Evolutionary conservation across 768 basidiomycete genomes (phyloP).

Genomic region (Tulasnella sp.): DNA sequence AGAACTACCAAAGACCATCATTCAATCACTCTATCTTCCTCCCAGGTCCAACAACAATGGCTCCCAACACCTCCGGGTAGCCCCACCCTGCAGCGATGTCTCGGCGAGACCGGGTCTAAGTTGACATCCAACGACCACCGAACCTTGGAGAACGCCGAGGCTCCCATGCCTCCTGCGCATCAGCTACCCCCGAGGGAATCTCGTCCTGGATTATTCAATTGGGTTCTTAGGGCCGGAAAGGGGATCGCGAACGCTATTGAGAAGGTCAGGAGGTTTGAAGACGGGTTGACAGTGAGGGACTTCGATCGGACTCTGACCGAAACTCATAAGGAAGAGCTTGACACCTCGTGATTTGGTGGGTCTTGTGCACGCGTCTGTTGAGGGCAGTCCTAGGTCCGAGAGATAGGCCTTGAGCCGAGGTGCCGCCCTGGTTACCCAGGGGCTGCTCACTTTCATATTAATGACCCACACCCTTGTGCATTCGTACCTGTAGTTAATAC

Average conservation of each 20-base stretch:
- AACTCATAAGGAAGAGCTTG: background rate
- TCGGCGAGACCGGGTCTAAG: background rate
- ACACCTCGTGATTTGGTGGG: background rate
- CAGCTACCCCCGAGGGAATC: background rate
- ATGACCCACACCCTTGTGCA: background rate
- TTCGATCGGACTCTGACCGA: background rate
- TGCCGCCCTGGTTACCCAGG: background rate
- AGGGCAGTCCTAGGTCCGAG: background rate
- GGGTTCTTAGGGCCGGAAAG: background rate
- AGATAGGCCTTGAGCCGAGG: background rate
- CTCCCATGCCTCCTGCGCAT: background rate
- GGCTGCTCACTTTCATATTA: background rate
- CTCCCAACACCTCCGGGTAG: background rate
- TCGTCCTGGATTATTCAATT: background rate
- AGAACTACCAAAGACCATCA: background rate
- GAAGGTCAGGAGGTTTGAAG: background rate
- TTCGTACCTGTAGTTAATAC: background rate
- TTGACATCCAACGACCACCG: background rate
- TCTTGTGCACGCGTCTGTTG: background rate
- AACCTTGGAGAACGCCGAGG: background rate
- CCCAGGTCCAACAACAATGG: background rate
- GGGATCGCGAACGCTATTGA: background rate
- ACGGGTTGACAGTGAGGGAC: background rate
- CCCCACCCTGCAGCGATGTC: background rate
- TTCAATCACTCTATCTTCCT: background rate